A percentile compares a stretch with the other conserved stretches of the same genome.
These are phyloP conservation scores for Pleurotus platypus DNA, from an alignment of 768 basidiomycete genomes.

Conservation along the genomic window DNA sequence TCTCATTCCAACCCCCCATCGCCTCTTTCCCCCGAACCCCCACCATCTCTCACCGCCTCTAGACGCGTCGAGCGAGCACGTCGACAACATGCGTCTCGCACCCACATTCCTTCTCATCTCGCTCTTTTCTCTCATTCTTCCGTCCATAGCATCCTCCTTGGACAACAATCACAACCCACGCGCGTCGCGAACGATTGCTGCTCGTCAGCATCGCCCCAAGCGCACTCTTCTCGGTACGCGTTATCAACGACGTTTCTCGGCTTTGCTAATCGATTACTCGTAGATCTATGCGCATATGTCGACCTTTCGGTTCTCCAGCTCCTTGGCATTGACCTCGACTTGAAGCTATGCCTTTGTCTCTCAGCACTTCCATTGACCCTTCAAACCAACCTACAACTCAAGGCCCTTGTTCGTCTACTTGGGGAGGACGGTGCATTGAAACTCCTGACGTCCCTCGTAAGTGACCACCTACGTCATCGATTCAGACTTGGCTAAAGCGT, in stretches of 20 bases:
- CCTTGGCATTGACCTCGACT: conserved; percentile 3
- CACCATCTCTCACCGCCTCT: background rate
- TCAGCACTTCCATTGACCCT: conserved; percentile 10
- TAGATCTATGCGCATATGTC: conserved; percentile 12
- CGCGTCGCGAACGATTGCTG: conserved; percentile 3
- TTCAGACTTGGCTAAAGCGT: too few relatives aligned
- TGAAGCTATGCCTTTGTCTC: conserved; percentile 12
- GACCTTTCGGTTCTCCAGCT: conserved; percentile 1
- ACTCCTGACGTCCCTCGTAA: conserved; percentile 4
- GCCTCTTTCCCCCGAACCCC: background rate
- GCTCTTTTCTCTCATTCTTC: conserved; percentile 6
- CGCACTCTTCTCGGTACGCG: conserved; percentile 6
- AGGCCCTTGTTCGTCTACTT: background rate
- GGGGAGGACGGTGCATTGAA: background rate
- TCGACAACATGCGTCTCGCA: conserved; percentile 11
- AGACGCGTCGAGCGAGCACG: background rate
- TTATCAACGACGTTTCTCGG: background rate
- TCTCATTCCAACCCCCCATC: background rate
- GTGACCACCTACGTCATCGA: background rate
- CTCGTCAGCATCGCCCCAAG: conserved; percentile 7
- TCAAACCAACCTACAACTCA: background rate
- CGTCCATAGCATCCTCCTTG: background rate
- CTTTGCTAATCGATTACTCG: background rate
- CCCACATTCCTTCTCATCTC: conserved; percentile 10
- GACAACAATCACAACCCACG: background rate